These are phyloP conservation scores for Corymbia citriodora DNA, from an alignment of 441 rosid genomes.

Conservation along the genomic window DNA sequence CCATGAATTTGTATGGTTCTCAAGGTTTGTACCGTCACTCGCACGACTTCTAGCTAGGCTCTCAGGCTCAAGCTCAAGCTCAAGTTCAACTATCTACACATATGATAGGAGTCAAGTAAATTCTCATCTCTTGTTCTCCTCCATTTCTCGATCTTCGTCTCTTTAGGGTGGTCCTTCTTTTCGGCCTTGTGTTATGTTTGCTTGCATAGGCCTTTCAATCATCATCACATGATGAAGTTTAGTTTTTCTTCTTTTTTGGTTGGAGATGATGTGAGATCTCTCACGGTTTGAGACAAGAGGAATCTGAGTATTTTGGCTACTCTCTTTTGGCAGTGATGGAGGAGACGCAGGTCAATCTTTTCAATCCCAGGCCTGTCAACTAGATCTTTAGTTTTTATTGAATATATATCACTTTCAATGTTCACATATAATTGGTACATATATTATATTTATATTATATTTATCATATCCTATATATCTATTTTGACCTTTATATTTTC, in stretches of 20 bases:
- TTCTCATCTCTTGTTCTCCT: background rate
- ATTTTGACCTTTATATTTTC: conserved; percentile 27
- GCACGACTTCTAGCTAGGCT: background rate
- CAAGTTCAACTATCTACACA: background rate
- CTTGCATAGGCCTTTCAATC: conserved; percentile 6
- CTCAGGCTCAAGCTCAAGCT: background rate
- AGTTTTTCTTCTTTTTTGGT: conserved; percentile 12
- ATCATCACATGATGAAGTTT: conserved; percentile 13
- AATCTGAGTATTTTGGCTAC: conserved; percentile 14
- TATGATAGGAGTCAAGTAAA: background rate
- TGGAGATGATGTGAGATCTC: conserved; percentile 6
- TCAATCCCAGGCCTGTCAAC: conserved; percentile 53
- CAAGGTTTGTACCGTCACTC: background rate
- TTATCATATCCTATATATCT: background rate
- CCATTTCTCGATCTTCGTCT: background rate
- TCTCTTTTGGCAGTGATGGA: conserved; percentile 6
- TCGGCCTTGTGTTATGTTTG: background rate
- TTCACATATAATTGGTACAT: background rate
- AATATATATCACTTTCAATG: conserved; percentile 23
- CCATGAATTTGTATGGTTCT: conserved; percentile 26
- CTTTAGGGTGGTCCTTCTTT: background rate
- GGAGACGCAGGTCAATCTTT: conserved; percentile 50
- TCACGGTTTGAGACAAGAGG: conserved; percentile 32
- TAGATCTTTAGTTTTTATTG: conserved; percentile 43
- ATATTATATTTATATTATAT: background rate